Evolutionary conservation across 2,329 filamentous ascomycete genomes (phyloP), one percentile per base, ranked within the genome.

Genomic region (Cladophialophora psammophila): DNA sequence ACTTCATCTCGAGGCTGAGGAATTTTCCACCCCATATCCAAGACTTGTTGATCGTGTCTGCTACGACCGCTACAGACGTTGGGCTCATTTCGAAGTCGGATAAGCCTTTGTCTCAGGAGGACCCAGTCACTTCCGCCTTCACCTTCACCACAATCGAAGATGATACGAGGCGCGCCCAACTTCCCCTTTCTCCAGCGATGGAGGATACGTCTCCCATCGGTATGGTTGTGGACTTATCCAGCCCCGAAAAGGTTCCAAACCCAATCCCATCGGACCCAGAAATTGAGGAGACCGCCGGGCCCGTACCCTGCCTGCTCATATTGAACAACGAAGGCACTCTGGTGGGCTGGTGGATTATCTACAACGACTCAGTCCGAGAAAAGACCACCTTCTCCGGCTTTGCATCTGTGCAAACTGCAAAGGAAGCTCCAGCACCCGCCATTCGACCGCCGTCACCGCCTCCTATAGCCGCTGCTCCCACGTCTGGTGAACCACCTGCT

Each of bases 251-350:
- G 72, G 91, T 97, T 1, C 84, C 87, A 69, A 89, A 90, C 71
- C 94, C 94, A 1, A 91, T 96, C 65, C 88, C 88, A 20, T 85
- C 87, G 0, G 90, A 95, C 69, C 88, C 87, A 69, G 90, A 96
- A 74, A 88, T 96, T 55, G 86, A 91, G 36, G 87, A 94, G 74
- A 96, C 93, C 4, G 85, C 90, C 0, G 89, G 88, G 0, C 94
- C 95, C 12, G 80, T 98, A 8, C 95, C 95, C 5, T 92, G 90
- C 10, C 83, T 97, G 50, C 90, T 95, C 84, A 85, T 93, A 35
- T 82, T 99, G 15, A 98, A 96, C 67, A 90, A 97, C 71, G 92
- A 97, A 74, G 95, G 95, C 70, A 81, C 96, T 9, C 82, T 99
- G 15, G 88, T 88, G 54, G 86, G 89, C 12, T 99, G 94, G 93